phyloP scores from a whole-genome alignment of 31 red algal species.

The Asparagopsis taxiformis region DNA sequence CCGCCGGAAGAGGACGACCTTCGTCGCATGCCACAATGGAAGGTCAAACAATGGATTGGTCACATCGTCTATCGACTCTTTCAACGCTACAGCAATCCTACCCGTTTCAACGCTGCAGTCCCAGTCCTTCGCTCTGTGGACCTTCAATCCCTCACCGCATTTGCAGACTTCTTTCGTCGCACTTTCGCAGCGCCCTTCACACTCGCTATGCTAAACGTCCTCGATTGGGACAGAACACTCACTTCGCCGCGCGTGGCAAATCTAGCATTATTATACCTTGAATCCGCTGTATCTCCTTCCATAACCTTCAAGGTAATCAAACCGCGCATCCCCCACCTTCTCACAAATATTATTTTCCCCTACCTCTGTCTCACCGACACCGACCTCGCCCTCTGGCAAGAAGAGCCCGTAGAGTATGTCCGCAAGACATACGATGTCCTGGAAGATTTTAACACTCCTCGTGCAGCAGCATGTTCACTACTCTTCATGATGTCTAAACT shows the following conservation, averaged over 20 bases:
- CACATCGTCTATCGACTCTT: constrained; percentile 60
- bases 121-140: constrained; percentile 32
- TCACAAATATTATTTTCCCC: constrained; percentile 59
- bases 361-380: constrained; percentile 48
- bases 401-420: constrained; percentile 72
- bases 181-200: constrained; percentile 26
- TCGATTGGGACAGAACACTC: constrained; percentile 11
- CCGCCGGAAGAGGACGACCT: constrained; percentile 23
- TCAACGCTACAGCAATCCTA: constrained; percentile 61
- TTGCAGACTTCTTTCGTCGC: constrained; percentile 38
- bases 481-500: constrained; percentile 20
- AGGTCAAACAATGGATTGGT: constrained; percentile 69
- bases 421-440: constrained; percentile 53
- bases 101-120: constrained; percentile 5
- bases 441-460: constrained; percentile 64
- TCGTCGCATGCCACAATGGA: constrained; percentile 38
- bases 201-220: constrained; percentile 32
- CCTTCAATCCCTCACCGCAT: neutral
- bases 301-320: constrained; percentile 45
- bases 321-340: constrained; percentile 17
- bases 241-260: constrained; percentile 54
- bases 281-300: constrained; percentile 26
- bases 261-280: constrained; percentile 44
- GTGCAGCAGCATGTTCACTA: constrained; percentile 43
- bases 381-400: constrained; percentile 41